Evolutionary conservation across 805 yeast species (phyloP), one percentile per base, ranked within the genome.

Genomic region (Lipomyces mesembrius): DNA sequence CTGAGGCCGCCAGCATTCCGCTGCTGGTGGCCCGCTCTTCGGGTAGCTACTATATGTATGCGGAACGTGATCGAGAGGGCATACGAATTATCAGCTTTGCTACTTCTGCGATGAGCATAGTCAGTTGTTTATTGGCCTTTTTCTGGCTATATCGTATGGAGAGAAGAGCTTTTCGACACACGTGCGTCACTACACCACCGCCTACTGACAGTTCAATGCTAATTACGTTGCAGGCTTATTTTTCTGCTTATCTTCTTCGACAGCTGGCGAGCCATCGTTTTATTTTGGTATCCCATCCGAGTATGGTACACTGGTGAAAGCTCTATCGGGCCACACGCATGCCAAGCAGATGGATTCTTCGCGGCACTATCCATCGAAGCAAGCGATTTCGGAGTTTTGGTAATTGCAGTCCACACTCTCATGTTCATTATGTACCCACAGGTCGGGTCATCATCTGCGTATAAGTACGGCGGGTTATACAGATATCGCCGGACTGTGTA

Each of bases 381-480:
- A 25, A 92, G 93, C 1, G 98, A 92, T 77, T 75, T 91, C 46
- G 92, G 95, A 20, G 92, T 92, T 61, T 79, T 91, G 39, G 83
- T 88, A 46, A 89, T 92, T 78, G 97, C 97, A 1, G 78, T 92
- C 17, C 97, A 92, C 77, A 89, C 94, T 9, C 91, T 87, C 34
- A 75, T 92, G 55, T 79, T 91, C 37, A 88, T 92, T 3, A 90
- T 91, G 63, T 59, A 65, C 52, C 74, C 74, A 2, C 69, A 60
- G 14, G 57, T 69, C 32, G 29, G 52, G 14, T 37, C 66, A 8
- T 29, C 63, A 20, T 22, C 73, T 32, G 67, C 67, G 5, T 59
- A 67, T 53, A 43, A 57, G 6, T 55, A 63, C 63, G 74, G 73
- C 14, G 97, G 97, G 0, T 80, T 92, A 12, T 90, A 84, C 74